Evolutionary conservation across 2,329 filamentous ascomycete genomes (phyloP).

Genomic region (Chalaropsis ovoidea): DNA sequence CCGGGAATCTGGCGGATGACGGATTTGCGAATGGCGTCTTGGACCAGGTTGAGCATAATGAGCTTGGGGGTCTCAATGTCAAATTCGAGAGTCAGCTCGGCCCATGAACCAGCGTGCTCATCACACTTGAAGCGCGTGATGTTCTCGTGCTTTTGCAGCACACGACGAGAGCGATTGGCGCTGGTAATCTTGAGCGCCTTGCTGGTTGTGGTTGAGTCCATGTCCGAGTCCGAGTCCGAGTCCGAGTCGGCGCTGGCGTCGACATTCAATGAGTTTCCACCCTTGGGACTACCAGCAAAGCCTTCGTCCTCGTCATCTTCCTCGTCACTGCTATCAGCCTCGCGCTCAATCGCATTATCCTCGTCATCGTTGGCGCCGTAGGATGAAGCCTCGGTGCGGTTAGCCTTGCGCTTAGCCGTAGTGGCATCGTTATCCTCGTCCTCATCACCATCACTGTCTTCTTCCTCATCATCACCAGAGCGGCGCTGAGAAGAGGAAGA

Average conservation of each 20-base stretch:
- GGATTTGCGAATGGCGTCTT: conserved; percentile 64
- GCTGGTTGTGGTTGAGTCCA: conserved; percentile 31
- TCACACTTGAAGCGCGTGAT: conserved; percentile 74
- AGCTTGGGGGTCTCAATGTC: conserved; percentile 73
- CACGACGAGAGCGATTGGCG: conserved; percentile 46
- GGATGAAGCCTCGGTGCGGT: conserved; percentile 70
- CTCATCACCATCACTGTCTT: conserved; percentile 63
- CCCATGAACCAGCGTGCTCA: conserved; percentile 60
- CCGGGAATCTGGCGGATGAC: conserved; percentile 79
- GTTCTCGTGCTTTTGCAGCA: conserved; percentile 54
- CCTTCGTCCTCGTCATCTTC: conserved; percentile 43
- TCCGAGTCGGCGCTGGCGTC: conserved; percentile 35
- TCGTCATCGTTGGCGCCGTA: conserved; percentile 92
- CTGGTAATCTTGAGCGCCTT: conserved; percentile 27
- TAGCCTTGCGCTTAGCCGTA: conserved; percentile 61
- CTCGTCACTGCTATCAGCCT: conserved; percentile 44
- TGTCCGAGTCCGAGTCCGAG: conserved; percentile 26
- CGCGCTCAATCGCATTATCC: conserved; percentile 63
- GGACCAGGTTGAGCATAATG: conserved; percentile 82
- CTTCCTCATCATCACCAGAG: conserved; percentile 51
- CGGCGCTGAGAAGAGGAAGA: conserved; percentile 32
- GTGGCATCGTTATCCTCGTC: conserved; percentile 71
- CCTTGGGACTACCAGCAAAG: conserved; percentile 42
- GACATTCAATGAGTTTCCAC: conserved; percentile 16
- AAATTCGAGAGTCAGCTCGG: conserved; percentile 75